Evolutionary conservation across 257 asterid species (phyloP).

Genomic region (Solanum gracilifrons): DNA sequence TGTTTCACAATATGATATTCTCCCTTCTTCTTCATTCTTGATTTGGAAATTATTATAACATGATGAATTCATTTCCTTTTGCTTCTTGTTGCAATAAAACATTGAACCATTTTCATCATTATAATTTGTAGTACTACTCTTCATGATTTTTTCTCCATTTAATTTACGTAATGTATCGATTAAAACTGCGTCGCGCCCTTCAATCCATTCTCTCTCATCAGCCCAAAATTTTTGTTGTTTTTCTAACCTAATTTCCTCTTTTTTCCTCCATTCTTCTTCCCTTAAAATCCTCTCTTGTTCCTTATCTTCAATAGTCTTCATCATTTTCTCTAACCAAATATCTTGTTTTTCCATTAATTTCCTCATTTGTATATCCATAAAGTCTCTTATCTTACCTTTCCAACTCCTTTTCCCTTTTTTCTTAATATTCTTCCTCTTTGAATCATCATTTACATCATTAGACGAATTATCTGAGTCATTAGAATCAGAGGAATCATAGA

Average conservation of each 20-base stretch:
- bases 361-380: conserved; percentile 67
- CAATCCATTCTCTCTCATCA: conserved; percentile 73
- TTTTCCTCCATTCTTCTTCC: conserved; percentile 81
- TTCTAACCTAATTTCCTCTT: conserved; percentile 57
- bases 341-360: conserved; percentile 79
- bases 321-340: conserved; percentile 74
- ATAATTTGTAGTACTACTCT: background rate
- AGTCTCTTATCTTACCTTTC: conserved; percentile 60
- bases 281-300: conserved; percentile 62
- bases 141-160: conserved; percentile 22
- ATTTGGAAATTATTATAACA: conserved; percentile 4
- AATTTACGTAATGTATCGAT: conserved; percentile 54
- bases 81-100: background rate
- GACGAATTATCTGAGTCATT: conserved; percentile 41
- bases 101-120: background rate
- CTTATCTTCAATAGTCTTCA: conserved; percentile 62
- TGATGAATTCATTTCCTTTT: conserved; percentile 2
- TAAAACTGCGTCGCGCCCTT: conserved; percentile 56
- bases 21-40: conserved; percentile 22
- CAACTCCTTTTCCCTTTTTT: conserved; percentile 35
- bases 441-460: conserved; percentile 19
- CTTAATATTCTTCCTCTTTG: conserved; percentile 24
- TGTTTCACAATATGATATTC: conserved; percentile 19
- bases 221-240: conserved; percentile 81
- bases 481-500: conserved; percentile 54